Evolutionary conservation across 2,329 filamentous ascomycete species (phyloP).

Genomic region (Cercospora brassicicola): DNA sequence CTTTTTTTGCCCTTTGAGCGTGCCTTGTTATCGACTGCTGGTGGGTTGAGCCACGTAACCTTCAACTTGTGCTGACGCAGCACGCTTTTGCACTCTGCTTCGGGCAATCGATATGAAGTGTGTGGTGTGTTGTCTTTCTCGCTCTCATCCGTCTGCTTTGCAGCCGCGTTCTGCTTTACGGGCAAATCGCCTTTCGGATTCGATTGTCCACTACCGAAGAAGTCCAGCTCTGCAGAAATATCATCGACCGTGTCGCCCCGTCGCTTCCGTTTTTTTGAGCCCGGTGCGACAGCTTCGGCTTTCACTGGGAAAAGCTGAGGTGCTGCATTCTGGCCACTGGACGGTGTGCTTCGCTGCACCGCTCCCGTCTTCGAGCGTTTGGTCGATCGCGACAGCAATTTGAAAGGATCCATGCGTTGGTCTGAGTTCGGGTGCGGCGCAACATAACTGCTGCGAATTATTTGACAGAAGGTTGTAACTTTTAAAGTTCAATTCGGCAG

Average conservation of each 20-base stretch:
- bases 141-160: neutral
- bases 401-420: constrained; percentile 67
- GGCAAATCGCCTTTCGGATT: neutral
- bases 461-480: neutral
- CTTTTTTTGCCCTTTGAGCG: constrained; percentile 51
- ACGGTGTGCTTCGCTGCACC: constrained; percentile 56
- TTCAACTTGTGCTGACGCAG: constrained; percentile 41
- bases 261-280: constrained; percentile 48
- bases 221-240: constrained; percentile 45
- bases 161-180: neutral
- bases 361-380: constrained; percentile 53
- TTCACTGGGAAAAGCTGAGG: constrained; percentile 62
- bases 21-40: constrained; percentile 42
- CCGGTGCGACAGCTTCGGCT: constrained; percentile 25
- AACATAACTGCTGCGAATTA: neutral
- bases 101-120: neutral
- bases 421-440: neutral
- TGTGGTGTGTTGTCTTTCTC: neutral
- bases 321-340: constrained; percentile 62
- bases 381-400: constrained; percentile 68
- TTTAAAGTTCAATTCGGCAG: neutral
- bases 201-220: constrained; percentile 40
- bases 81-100: constrained; percentile 33
- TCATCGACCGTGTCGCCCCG: constrained; percentile 28
- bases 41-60: constrained; percentile 34